These are phyloP conservation scores for Aspergillus panamensis DNA, from an alignment of 495 filamentous ascomycete species.

Conservation along the genomic window DNA sequence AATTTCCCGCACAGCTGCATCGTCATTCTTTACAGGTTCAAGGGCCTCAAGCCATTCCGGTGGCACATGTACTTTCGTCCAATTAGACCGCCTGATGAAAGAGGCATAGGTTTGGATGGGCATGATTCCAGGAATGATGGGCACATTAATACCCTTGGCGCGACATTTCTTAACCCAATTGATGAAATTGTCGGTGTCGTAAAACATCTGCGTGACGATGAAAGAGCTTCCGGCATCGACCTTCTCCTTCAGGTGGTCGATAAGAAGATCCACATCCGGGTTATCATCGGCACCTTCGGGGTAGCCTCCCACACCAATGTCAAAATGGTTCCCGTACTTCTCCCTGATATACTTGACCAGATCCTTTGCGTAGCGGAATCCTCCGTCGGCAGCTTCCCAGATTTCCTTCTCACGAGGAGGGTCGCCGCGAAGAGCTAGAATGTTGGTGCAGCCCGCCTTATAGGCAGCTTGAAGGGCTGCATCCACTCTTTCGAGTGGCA, in stretches of 20 bases:
- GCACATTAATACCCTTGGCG: constrained; percentile 77
- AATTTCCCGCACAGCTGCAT: constrained; percentile 84
- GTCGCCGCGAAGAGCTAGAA: constrained; percentile 90
- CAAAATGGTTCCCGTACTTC: constrained; percentile 91
- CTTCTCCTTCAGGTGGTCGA: constrained; percentile 96
- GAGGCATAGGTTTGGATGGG: constrained; percentile 93
- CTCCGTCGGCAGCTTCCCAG: constrained; percentile 81
- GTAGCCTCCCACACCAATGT: constrained; percentile 96
- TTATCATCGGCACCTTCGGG: constrained; percentile 96
- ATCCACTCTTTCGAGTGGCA: constrained; percentile 88
- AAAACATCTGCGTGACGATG: constrained; percentile 99
- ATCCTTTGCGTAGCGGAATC: constrained; percentile 90
- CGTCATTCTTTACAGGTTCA: constrained; percentile 95
- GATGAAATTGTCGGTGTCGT: constrained; percentile 92
- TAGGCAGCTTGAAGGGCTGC: constrained; percentile 84
- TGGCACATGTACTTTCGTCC: constrained; percentile 82
- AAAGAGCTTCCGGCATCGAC: constrained; percentile 92
- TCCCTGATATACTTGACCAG: constrained; percentile 88
- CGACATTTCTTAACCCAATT: constrained; percentile 83
- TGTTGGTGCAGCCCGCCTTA: constrained; percentile 95
- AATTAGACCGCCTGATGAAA: constrained; percentile 83
- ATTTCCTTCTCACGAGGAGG: constrained; percentile 92
- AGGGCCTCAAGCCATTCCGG: constrained; percentile 73
- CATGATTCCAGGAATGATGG: constrained; percentile 98
- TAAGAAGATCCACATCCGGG: constrained; percentile 72